phyloP scores from a whole-genome alignment of 495 filamentous ascomycete genomes.

The Aspergillus panamensis region DNA sequence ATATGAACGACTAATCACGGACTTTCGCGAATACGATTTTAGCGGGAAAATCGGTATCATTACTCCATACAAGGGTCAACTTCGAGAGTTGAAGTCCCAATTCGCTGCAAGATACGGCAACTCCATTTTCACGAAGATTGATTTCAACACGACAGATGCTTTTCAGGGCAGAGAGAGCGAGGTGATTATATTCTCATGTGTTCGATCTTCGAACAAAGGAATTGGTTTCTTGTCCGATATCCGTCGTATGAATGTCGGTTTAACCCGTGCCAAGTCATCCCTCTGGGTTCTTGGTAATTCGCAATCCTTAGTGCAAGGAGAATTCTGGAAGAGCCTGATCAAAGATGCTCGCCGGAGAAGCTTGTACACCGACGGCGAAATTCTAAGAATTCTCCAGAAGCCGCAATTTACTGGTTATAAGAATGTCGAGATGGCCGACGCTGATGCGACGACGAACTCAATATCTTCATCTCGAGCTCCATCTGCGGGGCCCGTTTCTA shows the following conservation, averaged over 20 bases:
- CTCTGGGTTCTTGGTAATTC: slow-evolving; percentile 95
- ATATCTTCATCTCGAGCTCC: slow-evolving; percentile 16
- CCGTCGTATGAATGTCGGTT: slow-evolving; percentile 97
- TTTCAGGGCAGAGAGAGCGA: slow-evolving; percentile 97
- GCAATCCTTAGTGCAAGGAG: slow-evolving; percentile 73
- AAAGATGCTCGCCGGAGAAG: slow-evolving; percentile 70
- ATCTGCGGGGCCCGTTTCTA: slow-evolving; percentile 22
- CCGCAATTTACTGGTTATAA: slow-evolving; percentile 48
- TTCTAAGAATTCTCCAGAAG: slow-evolving; percentile 46
- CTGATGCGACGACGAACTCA: slow-evolving; percentile 18
- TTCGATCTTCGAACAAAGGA: slow-evolving; percentile 84
- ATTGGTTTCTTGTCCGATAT: slow-evolving; percentile 98
- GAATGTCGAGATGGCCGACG: slow-evolving; percentile 49
- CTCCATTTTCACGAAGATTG: slow-evolving; percentile 68
- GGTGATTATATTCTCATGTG: slow-evolving; percentile 98
- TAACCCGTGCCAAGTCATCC: slow-evolving; percentile 92
- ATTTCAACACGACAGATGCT: slow-evolving; percentile 98
- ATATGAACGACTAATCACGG: slow-evolving; percentile 69
- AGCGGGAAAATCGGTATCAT: slow-evolving; percentile 90
- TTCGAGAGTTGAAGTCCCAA: slow-evolving; percentile 69
- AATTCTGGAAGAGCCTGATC: slow-evolving; percentile 85
- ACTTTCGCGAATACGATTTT: slow-evolving; percentile 66
- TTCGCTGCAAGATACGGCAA: slow-evolving; percentile 72
- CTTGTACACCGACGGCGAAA: slow-evolving; percentile 71
- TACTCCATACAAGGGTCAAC: slow-evolving; percentile 91